Conservation (phyloP, 495 filamentous ascomycete species). For the Podospora didyma region DNA sequence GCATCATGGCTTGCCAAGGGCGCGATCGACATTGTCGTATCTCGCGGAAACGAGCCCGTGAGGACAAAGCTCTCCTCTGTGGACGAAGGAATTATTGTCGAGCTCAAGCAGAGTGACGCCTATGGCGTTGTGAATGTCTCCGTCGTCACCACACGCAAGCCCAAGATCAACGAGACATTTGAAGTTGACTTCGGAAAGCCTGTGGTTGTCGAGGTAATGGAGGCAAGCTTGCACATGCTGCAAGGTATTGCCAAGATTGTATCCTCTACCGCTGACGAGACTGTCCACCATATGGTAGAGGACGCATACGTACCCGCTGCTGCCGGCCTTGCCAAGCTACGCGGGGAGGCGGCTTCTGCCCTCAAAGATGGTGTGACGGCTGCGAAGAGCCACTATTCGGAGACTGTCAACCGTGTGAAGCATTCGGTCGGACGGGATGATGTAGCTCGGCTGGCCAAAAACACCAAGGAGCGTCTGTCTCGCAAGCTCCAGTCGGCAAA, state of each 20-base stretch:
- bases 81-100: slow-evolving; percentile 43
- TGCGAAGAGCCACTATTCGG: slow-evolving; percentile 14
- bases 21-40: slow-evolving; percentile 40
- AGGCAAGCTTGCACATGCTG: slow-evolving; percentile 36
- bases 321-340: slow-evolving; percentile 29
- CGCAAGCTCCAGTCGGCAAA: slow-evolving; percentile 21
- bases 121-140: slow-evolving; percentile 39
- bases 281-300: slow-evolving; percentile 30
- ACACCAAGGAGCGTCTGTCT: slow-evolving; percentile 15
- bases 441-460: slow-evolving; percentile 1
- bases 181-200: slow-evolving; percentile 40
- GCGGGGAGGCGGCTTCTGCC: slow-evolving; percentile 26
- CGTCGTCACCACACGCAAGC: slow-evolving; percentile 39
- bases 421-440: slow-evolving; percentile 18
- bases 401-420: slow-evolving; percentile 21
- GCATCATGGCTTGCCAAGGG: slow-evolving; percentile 38
- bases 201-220: slow-evolving; percentile 29
- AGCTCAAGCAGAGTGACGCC: slow-evolving; percentile 35
- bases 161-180: slow-evolving; percentile 45
- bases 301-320: slow-evolving; percentile 28
- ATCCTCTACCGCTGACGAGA: slow-evolving; percentile 29
- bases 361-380: slow-evolving; percentile 26
- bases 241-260: slow-evolving; percentile 32
- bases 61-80: slow-evolving; percentile 38
- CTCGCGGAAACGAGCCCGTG: slow-evolving; percentile 33